A percentile compares a stretch with the other conserved stretches of the same genome.
phyloP scores from a whole-genome alignment of 352 stramenopile genomes.

The Globisporangium heterothallicum region DNA sequence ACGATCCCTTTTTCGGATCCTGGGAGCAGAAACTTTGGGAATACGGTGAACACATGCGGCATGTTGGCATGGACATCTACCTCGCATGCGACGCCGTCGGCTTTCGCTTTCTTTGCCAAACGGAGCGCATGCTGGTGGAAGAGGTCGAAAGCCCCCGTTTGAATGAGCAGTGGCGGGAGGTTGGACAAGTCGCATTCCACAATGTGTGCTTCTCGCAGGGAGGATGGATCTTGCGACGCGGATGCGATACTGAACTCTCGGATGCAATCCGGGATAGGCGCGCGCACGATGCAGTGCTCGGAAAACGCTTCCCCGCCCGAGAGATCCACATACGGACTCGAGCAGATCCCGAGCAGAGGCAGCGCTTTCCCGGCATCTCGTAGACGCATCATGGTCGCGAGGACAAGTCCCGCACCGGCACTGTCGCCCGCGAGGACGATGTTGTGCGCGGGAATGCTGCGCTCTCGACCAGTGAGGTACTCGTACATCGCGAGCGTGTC shows the following conservation, averaged over 20 bases:
- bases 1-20: constrained; percentile 9
- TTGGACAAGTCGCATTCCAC: constrained; percentile 33
- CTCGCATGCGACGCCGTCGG: constrained; percentile 21
- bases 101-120: constrained; percentile 26
- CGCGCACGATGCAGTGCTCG: constrained; percentile 43
- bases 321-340: constrained; percentile 47
- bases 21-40: constrained; percentile 17
- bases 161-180: constrained; percentile 40
- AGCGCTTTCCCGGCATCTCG: constrained; percentile 14
- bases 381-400: constrained; percentile 39
- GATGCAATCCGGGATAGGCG: constrained; percentile 32
- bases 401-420: constrained; percentile 38
- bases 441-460: constrained; percentile 17
- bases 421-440: constrained; percentile 51
- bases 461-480: constrained; percentile 27
- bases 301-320: constrained; percentile 22
- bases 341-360: constrained; percentile 34
- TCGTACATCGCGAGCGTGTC: constrained; percentile 45
- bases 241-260: constrained; percentile 23
- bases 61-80: constrained; percentile 24
- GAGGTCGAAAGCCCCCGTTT: constrained; percentile 40
- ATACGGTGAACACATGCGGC: constrained; percentile 20
- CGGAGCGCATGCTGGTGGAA: constrained; percentile 35
- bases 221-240: not conserved
- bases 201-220: constrained; percentile 33